Base-by-base conservation (phyloP, 2,329 filamentous ascomycete genomes). In the Monilinia aucupariae region DNA sequence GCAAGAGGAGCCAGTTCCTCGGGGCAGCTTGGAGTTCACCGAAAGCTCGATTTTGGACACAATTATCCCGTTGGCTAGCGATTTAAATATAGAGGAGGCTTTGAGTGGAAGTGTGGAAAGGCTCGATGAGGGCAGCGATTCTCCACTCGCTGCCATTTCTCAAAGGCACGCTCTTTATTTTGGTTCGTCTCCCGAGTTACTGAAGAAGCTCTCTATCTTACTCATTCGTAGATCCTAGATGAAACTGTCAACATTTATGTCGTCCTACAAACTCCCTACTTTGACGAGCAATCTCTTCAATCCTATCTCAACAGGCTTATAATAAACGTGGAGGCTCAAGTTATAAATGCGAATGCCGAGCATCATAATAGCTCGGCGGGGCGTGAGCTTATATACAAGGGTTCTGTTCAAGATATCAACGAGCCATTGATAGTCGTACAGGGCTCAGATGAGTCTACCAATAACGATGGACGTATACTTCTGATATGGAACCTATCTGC, bases 201-300 rank as follows among this genome's bases (percentile, higher is more conserved):
- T 69, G 70, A 67, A 66, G 68, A 71, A 68, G 68, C 66, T 72
- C 68, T 68, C 67, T 71, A 71, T 77, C 75, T 76, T 78, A 77
- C 81, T 82, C 75, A 82, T 78, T 75, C 71, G 69, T 76, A 81
- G 77, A 78, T 71, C 72, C 64, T 77, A 92, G 89, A 92, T 82
- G 89, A 92, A 78, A 85, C 84, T 32, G 81, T 89, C 63, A 78
- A 86, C 66, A 80, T 91, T 22, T 85, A 89, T 71, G 77, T 92
- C 66, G 79, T 90, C 13, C 80, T 92, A 63, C 83, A 83, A 70
- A 86, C 86, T 10, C 85, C 86, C 4, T 79, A 82, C 70, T 78
- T 82, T 62, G 81, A 85, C 62, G 81, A 88, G 64, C 74, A 78
- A 39, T 77, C 78, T 0, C 76, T 91, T 25, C 79, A 82, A 62